Evolutionary conservation across 768 basidiomycete species (phyloP).

Genomic region (Auricularia heimuer): DNA sequence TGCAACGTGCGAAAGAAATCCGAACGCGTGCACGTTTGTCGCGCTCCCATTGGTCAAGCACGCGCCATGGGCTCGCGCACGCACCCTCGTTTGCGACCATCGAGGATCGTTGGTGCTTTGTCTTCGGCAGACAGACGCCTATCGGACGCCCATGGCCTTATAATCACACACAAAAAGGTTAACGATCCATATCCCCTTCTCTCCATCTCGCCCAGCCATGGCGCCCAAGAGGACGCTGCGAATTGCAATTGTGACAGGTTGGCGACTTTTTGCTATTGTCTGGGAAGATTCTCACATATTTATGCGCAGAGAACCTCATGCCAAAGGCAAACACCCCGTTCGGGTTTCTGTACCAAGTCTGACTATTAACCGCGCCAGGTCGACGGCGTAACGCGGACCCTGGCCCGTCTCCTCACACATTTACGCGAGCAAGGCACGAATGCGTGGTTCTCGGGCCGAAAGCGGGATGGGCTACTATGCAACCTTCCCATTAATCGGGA

Average conservation of each 20-base stretch:
- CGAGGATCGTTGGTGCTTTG: neutral
- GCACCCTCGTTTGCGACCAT: neutral
- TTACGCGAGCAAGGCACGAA: slow-evolving; percentile 29
- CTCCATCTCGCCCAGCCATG: neutral
- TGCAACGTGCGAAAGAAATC: neutral
- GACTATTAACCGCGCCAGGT: slow-evolving; percentile 12
- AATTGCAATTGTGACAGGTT: neutral
- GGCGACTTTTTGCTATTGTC: neutral
- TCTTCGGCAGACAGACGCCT: neutral
- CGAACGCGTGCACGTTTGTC: neutral
- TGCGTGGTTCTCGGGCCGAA: slow-evolving; percentile 34
- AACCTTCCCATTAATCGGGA: slow-evolving; percentile 30
- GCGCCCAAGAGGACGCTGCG: neutral
- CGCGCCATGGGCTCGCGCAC: neutral
- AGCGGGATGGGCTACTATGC: slow-evolving; percentile 20
- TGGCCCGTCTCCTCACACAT: slow-evolving; percentile 32
- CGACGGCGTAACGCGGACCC: slow-evolving; percentile 35
- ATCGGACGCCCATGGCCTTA: neutral
- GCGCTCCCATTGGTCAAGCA: neutral
- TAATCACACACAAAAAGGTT: neutral
- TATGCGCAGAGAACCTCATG: slow-evolving; percentile 26
- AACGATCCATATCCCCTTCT: neutral
- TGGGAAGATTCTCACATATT: neutral
- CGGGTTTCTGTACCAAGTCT: neutral
- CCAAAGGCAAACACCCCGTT: slow-evolving; percentile 18